Evolutionary conservation across 2,329 filamentous ascomycete species (phyloP).

Genomic region (Beauveria medogensis): DNA sequence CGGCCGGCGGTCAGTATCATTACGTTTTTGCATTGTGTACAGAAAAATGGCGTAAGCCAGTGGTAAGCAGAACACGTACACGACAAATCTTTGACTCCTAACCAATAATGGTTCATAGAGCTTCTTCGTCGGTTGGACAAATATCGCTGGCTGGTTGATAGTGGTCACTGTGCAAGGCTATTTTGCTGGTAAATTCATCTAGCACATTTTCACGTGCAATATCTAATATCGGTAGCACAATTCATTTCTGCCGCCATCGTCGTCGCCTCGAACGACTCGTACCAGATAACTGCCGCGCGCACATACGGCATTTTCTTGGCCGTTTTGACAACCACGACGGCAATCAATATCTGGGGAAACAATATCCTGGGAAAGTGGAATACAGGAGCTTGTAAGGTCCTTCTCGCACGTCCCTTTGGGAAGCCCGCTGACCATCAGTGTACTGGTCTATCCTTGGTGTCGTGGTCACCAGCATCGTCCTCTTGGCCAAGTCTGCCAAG

Average conservation of each 20-base stretch:
- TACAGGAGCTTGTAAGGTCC: conserved; percentile 27
- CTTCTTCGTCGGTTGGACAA: conserved; percentile 37
- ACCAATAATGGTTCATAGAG: conserved; percentile 20
- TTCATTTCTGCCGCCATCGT: conserved; percentile 35
- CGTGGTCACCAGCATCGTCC: conserved; percentile 34
- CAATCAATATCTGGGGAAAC: conserved; percentile 34
- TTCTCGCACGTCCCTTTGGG: background rate
- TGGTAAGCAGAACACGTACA: conserved; percentile 19
- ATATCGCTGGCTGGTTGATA: conserved; percentile 38
- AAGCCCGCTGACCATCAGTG: conserved; percentile 18
- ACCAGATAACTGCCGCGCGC: conserved; percentile 28
- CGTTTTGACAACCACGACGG: conserved; percentile 27
- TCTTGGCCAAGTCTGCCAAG: conserved; percentile 35
- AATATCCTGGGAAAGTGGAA: conserved; percentile 33
- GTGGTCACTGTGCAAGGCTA: conserved; percentile 35
- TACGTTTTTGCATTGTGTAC: conserved; percentile 33
- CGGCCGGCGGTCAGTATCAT: conserved; percentile 38
- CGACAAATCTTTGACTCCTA: background rate
- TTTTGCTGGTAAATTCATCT: conserved; percentile 27
- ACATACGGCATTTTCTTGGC: conserved; percentile 37
- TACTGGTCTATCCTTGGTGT: conserved; percentile 35
- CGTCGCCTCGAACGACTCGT: conserved; percentile 29
- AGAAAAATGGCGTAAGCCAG: conserved; percentile 28
- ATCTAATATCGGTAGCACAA: conserved; percentile 22
- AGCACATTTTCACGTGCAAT: rapidly evolving